Percentiles rank a stretch among this genome's conserved stretches.
Conservation (phyloP, 2,329 filamentous ascomycete genomes). For the Chaetothyriales sp. region DNA sequence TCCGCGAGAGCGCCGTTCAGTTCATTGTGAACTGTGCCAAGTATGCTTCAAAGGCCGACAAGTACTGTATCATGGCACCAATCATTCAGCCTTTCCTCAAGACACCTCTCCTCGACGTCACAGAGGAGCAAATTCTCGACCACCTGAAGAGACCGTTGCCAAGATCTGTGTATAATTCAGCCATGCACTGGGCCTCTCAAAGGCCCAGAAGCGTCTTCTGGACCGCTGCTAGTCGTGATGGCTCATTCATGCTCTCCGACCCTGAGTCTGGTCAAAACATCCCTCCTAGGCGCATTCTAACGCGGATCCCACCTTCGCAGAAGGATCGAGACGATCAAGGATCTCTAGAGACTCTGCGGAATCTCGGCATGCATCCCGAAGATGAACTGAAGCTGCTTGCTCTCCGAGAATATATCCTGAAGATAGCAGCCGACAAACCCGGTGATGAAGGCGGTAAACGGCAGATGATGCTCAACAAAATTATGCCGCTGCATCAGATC, state of each 20-base stretch:
- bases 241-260: slow-evolving; percentile 53
- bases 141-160: slow-evolving; percentile 70
- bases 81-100: slow-evolving; percentile 73
- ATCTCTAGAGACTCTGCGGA: slow-evolving; percentile 75
- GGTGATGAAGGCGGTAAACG: slow-evolving; percentile 22
- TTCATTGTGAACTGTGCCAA: slow-evolving; percentile 66
- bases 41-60: slow-evolving; percentile 65
- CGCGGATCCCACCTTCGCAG: slow-evolving; percentile 25
- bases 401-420: slow-evolving; percentile 82
- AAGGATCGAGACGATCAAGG: slow-evolving; percentile 89
- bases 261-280: slow-evolving; percentile 34
- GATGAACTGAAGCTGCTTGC: slow-evolving; percentile 84
- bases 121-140: slow-evolving; percentile 63
- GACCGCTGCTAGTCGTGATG: slow-evolving; percentile 59
- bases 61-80: slow-evolving; percentile 69
- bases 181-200: slow-evolving; percentile 72
- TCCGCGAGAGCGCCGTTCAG: slow-evolving; percentile 74
- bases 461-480: slow-evolving; percentile 38
- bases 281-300: slow-evolving; percentile 44
- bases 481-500: slow-evolving; percentile 62
- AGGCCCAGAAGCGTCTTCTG: slow-evolving; percentile 75
- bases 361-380: slow-evolving; percentile 65
- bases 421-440: slow-evolving; percentile 57
- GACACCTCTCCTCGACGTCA: slow-evolving; percentile 53
- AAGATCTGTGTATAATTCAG: slow-evolving; percentile 69